Conservation (phyloP, 495 filamentous ascomycete species). For the Neurospora cerealis region DNA sequence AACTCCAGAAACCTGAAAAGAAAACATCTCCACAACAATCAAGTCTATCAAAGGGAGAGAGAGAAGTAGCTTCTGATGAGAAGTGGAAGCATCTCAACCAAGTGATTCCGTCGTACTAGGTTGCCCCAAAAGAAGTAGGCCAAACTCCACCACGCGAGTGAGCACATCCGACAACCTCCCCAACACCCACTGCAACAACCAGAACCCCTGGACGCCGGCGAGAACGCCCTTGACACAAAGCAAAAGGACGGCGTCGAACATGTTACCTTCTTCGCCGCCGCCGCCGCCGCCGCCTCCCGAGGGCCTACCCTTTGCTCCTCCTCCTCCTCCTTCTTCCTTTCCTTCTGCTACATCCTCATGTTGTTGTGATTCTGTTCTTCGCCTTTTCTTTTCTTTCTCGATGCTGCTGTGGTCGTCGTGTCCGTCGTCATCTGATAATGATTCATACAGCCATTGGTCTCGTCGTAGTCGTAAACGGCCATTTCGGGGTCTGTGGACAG, state of each 20-base stretch:
- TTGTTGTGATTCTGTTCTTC: neutral
- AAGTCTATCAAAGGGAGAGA: neutral
- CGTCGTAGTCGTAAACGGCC: neutral
- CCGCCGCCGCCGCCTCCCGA: slow-evolving; percentile 1
- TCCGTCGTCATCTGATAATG: neutral
- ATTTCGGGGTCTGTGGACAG: neutral
- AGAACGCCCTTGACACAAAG: slow-evolving; percentile 16
- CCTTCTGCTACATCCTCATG: no score
- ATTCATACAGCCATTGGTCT: neutral
- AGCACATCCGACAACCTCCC: slow-evolving; percentile 14
- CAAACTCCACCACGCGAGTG: slow-evolving; percentile 20
- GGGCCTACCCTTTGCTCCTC: neutral
- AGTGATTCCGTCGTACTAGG: neutral
- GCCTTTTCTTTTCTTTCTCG: neutral
- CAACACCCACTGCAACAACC: slow-evolving; percentile 17
- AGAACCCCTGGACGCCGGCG: slow-evolving; percentile 14
- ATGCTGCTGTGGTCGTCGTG: neutral
- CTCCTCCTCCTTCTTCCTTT: neutral
- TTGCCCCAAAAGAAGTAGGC: slow-evolving; percentile 12
- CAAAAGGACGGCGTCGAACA: slow-evolving; percentile 15
- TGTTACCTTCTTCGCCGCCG: neutral
- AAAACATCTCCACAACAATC: neutral
- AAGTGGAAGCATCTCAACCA: neutral
- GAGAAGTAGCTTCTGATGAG: neutral
- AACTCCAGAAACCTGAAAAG: slow-evolving; percentile 12